Conservation (phyloP, 345 rosid genomes). For the Linum lewisii region DNA sequence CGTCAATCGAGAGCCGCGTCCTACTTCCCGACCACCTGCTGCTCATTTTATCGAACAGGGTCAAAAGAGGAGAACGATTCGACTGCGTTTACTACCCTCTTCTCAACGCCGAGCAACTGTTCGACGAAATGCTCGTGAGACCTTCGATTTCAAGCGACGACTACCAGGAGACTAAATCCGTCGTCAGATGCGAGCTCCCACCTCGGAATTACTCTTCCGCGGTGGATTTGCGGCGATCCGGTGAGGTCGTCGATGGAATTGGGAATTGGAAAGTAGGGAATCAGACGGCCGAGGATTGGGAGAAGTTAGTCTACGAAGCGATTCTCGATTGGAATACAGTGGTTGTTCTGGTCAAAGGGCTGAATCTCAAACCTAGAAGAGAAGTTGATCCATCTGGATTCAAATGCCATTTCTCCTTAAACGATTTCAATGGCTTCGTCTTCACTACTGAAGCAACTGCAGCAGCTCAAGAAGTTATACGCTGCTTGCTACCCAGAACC, state of each 20-base stretch:
- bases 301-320: constrained; percentile 65
- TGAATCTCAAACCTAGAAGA: constrained; percentile 75
- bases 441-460: constrained; percentile 49
- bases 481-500: constrained; percentile 68
- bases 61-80: constrained; percentile 21
- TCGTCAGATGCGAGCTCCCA: constrained; percentile 68
- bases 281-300: constrained; percentile 43
- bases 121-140: constrained; percentile 13
- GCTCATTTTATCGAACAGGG: constrained; percentile 36
- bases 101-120: not conserved
- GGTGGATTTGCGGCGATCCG: constrained; percentile 41
- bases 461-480: constrained; percentile 86
- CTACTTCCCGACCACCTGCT: constrained; percentile 75
- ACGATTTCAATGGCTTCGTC: constrained; percentile 27
- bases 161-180: constrained; percentile 38
- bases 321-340: constrained; percentile 53
- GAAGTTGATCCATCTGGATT: constrained; percentile 51
- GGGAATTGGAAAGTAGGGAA: constrained; percentile 18
- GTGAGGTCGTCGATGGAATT: constrained; percentile 18
- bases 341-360: constrained; percentile 76
- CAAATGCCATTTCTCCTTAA: constrained; percentile 62
- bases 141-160: constrained; percentile 50
- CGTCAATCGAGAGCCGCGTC: constrained; percentile 48
- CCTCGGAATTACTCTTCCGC: constrained; percentile 48
- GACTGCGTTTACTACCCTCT: constrained; percentile 50